Evolutionary conservation across 768 basidiomycete genomes (phyloP).

Genomic region (Mycena galericulata): DNA sequence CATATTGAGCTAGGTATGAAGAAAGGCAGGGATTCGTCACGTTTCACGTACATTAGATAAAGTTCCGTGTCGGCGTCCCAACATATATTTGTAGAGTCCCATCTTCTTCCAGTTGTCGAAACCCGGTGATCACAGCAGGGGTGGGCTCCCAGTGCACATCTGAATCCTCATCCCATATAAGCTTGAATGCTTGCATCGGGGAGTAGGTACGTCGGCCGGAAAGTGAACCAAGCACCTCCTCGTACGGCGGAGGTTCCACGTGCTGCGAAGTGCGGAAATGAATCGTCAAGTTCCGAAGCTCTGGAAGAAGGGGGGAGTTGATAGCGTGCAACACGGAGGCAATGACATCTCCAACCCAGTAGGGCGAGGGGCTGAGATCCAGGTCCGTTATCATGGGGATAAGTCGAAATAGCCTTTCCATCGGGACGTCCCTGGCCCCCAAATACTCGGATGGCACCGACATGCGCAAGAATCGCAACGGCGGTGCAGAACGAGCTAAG

Average conservation of each 20-base stretch:
- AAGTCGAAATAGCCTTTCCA: neutral
- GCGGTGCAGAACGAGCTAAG: neutral
- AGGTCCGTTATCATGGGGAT: slow-evolving; percentile 1
- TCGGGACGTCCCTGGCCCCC: too few species aligned
- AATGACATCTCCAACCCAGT: neutral
- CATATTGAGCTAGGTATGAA: too few species aligned
- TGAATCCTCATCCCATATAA: neutral
- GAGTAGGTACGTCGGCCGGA: neutral
- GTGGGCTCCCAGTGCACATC: neutral
- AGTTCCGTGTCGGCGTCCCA: neutral
- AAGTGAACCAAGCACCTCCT: neutral
- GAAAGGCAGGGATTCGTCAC: too few species aligned
- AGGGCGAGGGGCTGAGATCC: too few species aligned
- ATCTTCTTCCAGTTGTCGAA: neutral
- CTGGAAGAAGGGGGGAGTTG: neutral
- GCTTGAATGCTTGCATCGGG: too few species aligned
- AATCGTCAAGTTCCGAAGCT: neutral
- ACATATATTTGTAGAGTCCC: slow-evolving; percentile 3
- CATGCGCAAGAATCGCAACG: neutral
- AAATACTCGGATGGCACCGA: too few species aligned
- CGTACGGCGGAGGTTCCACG: neutral
- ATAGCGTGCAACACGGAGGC: neutral
- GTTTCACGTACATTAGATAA: too few species aligned
- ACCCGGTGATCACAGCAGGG: neutral
- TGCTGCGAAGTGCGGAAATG: too few species aligned